A percentile compares a stretch with the other conserved stretches of the same genome.
Conservation (phyloP, 768 basidiomycete species). For the Pleurotus pulmonarius region DNA sequence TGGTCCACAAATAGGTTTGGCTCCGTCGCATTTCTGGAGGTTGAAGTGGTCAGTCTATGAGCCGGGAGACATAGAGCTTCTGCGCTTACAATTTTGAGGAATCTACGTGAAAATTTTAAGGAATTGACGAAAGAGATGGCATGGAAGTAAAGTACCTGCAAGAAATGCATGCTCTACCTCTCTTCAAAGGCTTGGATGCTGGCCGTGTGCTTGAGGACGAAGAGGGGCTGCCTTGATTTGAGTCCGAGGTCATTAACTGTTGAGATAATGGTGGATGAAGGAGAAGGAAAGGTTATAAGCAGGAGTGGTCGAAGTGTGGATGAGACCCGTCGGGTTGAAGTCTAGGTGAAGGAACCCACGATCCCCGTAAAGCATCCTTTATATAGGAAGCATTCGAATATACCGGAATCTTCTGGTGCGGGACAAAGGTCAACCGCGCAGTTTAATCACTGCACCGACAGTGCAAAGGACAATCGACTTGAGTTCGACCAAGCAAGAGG, state of each 20-base stretch:
- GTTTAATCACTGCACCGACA: no score
- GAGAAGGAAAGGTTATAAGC: not conserved
- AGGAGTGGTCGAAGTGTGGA: not conserved
- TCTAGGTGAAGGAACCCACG: not conserved
- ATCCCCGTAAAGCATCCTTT: conserved; percentile 4
- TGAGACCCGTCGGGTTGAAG: not conserved
- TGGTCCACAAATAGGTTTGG: conserved; percentile 60
- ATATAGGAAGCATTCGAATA: conserved; percentile 3
- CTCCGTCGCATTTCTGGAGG: conserved; percentile 59
- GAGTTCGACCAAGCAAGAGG: no score
- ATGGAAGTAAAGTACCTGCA: conserved; percentile 33
- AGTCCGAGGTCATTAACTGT: conserved; percentile 3
- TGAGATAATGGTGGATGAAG: not conserved
- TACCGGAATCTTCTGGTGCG: conserved; percentile 2
- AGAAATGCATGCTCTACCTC: conserved; percentile 53
- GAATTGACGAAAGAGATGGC: not conserved
- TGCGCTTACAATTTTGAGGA: conserved; percentile 45
- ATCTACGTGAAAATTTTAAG: conserved; percentile 23
- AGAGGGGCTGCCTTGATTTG: conserved; percentile 3
- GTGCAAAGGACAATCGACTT: no score
- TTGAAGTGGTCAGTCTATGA: not conserved
- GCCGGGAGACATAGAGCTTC: not conserved
- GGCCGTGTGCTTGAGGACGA: conserved; percentile 2
- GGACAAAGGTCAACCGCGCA: conserved; percentile 2
- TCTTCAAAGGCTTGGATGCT: conserved; percentile 40